Conservation (phyloP, 1,284 basidiomycete genomes). For the Cryptococcus hybrid region DNA sequence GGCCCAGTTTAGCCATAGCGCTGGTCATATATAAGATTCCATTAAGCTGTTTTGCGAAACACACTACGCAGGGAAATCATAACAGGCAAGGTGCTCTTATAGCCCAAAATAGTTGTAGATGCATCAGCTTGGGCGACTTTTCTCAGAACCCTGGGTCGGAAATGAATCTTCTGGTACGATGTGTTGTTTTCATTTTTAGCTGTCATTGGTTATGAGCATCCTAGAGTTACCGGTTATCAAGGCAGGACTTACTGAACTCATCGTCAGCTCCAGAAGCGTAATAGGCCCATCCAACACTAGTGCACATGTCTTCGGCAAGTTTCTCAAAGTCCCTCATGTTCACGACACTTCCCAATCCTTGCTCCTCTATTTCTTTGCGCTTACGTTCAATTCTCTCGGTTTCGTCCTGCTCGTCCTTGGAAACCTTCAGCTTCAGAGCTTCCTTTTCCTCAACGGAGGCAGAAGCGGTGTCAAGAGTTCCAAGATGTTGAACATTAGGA, state of each 20-base stretch:
- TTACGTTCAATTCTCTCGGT: constrained; percentile 22
- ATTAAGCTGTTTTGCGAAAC: constrained; percentile 28
- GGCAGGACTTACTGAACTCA: constrained; percentile 62
- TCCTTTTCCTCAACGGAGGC: constrained; percentile 34
- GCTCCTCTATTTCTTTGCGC: constrained; percentile 37
- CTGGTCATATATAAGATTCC: constrained; percentile 5
- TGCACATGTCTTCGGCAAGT: constrained; percentile 60
- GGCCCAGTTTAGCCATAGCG: constrained; percentile 85
- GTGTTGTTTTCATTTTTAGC: constrained; percentile 60
- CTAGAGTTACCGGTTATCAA: neutral
- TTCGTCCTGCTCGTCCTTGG: constrained; percentile 33
- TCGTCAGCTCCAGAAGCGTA: constrained; percentile 81
- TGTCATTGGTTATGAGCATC: constrained; percentile 7
- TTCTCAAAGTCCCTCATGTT: constrained; percentile 47
- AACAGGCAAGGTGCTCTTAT: constrained; percentile 69
- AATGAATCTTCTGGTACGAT: constrained; percentile 76
- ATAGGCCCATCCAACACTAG: constrained; percentile 73
- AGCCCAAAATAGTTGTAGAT: constrained; percentile 72
- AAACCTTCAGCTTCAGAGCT: constrained; percentile 32
- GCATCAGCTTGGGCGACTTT: constrained; percentile 67
- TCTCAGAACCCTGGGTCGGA: constrained; percentile 74
- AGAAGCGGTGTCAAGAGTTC: constrained; percentile 21
- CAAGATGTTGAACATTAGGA: constrained; percentile 31
- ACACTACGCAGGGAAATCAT: constrained; percentile 70
- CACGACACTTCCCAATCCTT: constrained; percentile 34